These are phyloP conservation scores for Lepiota venenata DNA, from an alignment of 768 basidiomycete genomes.

Conservation along the genomic window DNA sequence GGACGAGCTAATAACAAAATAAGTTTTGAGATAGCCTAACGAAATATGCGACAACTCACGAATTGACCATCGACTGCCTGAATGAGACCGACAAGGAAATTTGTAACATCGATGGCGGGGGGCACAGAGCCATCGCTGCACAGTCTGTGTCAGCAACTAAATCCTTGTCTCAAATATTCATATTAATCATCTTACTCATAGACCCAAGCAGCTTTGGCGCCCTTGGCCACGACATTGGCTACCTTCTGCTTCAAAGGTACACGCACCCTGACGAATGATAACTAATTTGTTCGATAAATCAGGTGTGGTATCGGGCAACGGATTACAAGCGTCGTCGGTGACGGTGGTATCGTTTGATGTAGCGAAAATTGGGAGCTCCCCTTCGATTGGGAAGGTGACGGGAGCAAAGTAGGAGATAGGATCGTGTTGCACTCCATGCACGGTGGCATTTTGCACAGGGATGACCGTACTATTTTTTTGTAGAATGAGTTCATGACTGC, in stretches of 20 bases:
- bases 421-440: constrained; percentile 43
- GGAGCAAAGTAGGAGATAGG: constrained; percentile 54
- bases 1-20: constrained; percentile 35
- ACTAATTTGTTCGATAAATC: constrained; percentile 53
- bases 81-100: constrained; percentile 48
- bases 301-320: constrained; percentile 48
- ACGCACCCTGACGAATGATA: constrained; percentile 56
- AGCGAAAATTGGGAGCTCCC: constrained; percentile 54
- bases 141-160: neutral
- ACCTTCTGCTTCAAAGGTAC: constrained; percentile 54
- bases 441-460: constrained; percentile 52
- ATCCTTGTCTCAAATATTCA: neutral
- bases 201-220: constrained; percentile 44
- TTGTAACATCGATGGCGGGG: constrained; percentile 36
- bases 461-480: constrained; percentile 41
- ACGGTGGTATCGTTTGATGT: constrained; percentile 52
- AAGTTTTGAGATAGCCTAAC: neutral
- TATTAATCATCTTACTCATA: constrained; percentile 44
- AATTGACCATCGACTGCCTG: constrained; percentile 53
- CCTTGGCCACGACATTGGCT: constrained; percentile 51
- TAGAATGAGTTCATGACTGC: neutral
- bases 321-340: constrained; percentile 55
- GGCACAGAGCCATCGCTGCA: constrained; percentile 49
- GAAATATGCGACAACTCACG: constrained; percentile 26
- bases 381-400: constrained; percentile 42